phyloP scores from a whole-genome alignment of 805 yeast species.

The Yamadazyma tumulicola region DNA sequence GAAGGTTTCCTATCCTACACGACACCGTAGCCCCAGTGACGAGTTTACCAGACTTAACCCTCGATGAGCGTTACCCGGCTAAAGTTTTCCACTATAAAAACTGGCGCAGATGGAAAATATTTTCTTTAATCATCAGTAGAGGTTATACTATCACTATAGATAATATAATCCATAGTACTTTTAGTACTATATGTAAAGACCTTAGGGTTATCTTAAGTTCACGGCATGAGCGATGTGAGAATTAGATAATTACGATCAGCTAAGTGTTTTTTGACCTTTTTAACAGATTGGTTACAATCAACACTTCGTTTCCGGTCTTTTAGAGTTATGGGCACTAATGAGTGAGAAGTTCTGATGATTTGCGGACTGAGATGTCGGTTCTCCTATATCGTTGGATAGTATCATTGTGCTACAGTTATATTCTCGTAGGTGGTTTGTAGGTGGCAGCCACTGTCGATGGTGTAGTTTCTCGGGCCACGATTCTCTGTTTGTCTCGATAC shows the following conservation, averaged over 20 bases:
- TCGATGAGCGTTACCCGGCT: slow-evolving; percentile 10
- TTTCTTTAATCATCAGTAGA: slow-evolving; percentile 60
- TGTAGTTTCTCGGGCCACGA: too few relatives aligned
- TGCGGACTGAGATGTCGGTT: slow-evolving; percentile 19
- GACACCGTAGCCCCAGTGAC: too few relatives aligned
- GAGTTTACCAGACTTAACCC: too few relatives aligned
- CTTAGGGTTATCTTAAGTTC: slow-evolving; percentile 33
- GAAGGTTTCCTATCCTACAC: too few relatives aligned
- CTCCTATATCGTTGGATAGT: slow-evolving; percentile 36
- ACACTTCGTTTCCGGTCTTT: slow-evolving; percentile 76
- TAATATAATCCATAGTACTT: slow-evolving; percentile 47
- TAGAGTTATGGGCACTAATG: slow-evolving; percentile 41
- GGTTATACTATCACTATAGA: slow-evolving; percentile 71
- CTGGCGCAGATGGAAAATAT: not conserved
- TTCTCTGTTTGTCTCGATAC: too few relatives aligned
- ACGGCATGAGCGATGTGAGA: slow-evolving; percentile 43
- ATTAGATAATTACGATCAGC: slow-evolving; percentile 46
- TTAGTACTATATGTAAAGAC: slow-evolving; percentile 41
- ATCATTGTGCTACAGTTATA: slow-evolving; percentile 54
- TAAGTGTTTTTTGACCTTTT: slow-evolving; percentile 68
- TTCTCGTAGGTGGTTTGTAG: too few relatives aligned
- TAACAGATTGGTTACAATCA: slow-evolving; percentile 71
- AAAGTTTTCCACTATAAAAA: not conserved
- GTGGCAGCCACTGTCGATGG: too few relatives aligned
- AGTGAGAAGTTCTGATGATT: slow-evolving; percentile 28